phyloP scores from a whole-genome alignment of 345 rosid genomes.

The Chamaenerion angustifolium region DNA sequence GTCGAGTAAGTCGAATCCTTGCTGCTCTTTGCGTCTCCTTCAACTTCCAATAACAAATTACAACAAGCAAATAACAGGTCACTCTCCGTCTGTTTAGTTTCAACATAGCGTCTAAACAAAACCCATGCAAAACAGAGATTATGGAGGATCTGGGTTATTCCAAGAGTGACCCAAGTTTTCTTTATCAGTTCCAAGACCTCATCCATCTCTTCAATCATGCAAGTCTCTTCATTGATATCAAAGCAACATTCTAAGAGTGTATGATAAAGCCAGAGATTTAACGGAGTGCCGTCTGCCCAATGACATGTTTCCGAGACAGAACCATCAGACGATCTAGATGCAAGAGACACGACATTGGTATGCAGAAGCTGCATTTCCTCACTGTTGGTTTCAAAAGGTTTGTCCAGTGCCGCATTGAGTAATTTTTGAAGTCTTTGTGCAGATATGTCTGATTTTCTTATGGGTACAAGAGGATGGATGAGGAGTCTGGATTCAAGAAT shows the following conservation, averaged over 20 bases:
- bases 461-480: conserved; percentile 51
- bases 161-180: conserved; percentile 86
- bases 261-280: conserved; percentile 65
- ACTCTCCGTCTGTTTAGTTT: conserved; percentile 62
- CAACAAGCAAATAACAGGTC: conserved; percentile 69
- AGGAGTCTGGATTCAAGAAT: conserved; percentile 87
- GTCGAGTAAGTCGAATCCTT: conserved; percentile 42
- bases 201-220: conserved; percentile 72
- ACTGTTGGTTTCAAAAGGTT: conserved; percentile 32
- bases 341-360: conserved; percentile 51
- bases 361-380: conserved; percentile 63
- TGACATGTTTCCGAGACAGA: conserved; percentile 55
- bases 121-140: conserved; percentile 85
- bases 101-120: conserved; percentile 61
- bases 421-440: conserved; percentile 45
- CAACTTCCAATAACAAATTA: conserved; percentile 62
- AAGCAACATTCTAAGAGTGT: conserved; percentile 73
- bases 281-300: conserved; percentile 89
- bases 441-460: conserved; percentile 35
- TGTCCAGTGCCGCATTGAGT: conserved; percentile 41
- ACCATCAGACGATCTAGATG: conserved; percentile 47
- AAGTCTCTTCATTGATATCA: conserved; percentile 57
- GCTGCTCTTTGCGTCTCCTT: conserved; percentile 40
- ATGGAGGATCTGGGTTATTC: conserved; percentile 61
- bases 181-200: conserved; percentile 78